Evolutionary conservation across 2,329 filamentous ascomycete species (phyloP).

Genomic region (Talaromyces rugulosus): DNA sequence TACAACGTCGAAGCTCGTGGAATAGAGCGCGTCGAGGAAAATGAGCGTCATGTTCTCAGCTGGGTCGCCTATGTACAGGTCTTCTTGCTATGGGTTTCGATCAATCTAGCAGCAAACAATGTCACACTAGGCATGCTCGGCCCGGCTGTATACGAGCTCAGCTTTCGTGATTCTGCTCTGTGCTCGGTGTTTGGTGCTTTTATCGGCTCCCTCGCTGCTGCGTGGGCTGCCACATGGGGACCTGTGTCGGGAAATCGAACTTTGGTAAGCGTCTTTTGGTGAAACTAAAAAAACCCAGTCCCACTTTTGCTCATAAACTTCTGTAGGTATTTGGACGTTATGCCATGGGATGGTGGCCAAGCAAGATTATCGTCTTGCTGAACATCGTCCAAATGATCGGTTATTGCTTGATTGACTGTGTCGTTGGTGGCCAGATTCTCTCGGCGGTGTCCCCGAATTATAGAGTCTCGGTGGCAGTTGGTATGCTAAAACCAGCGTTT

Average conservation of each 20-base stretch:
- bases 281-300: no score
- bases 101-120: conserved; percentile 61
- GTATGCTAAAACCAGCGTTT: conserved; percentile 27
- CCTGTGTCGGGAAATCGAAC: conserved; percentile 59
- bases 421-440: conserved; percentile 65
- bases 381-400: conserved; percentile 61
- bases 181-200: conserved; percentile 56
- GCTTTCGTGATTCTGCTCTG: conserved; percentile 54
- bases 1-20: conserved; percentile 55
- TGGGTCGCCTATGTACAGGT: conserved; percentile 54
- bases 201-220: conserved; percentile 51
- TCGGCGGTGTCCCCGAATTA: conserved; percentile 58
- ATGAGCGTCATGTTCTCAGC: conserved; percentile 51
- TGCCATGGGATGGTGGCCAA: conserved; percentile 63
- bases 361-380: conserved; percentile 59
- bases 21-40: conserved; percentile 53
- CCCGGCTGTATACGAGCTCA: conserved; percentile 54
- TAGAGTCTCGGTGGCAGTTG: conserved; percentile 60
- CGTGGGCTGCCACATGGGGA: conserved; percentile 61
- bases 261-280: conserved; percentile 40
- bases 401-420: conserved; percentile 60
- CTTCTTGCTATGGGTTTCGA: conserved; percentile 57
- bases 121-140: conserved; percentile 62
- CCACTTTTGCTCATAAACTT: background rate
- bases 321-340: conserved; percentile 54